A percentile compares a stretch with the other conserved stretches of the same genome.
Evolutionary conservation across 148 eudicot species (phyloP).

Genomic region (Nepenthes mirabilis): DNA sequence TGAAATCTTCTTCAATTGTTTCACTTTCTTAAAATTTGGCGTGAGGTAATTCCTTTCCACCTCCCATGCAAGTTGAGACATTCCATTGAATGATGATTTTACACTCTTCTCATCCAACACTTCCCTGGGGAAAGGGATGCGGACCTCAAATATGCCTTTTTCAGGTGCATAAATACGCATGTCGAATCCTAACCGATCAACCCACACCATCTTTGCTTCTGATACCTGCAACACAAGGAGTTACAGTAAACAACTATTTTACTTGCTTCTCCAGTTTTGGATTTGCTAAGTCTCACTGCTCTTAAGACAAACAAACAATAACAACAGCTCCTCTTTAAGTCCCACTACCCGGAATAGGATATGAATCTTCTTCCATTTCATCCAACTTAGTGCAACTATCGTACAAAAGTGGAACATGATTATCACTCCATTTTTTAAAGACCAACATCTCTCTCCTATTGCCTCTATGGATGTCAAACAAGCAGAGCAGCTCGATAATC

Average conservation of each 20-base stretch:
- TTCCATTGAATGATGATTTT: constrained; percentile 85
- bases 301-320: background rate
- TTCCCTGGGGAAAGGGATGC: constrained; percentile 93
- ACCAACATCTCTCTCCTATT: background rate
- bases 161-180: constrained; percentile 49
- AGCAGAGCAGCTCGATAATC: too few species aligned
- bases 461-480: too few species aligned
- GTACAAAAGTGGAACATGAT: too few species aligned
- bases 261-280: background rate
- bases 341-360: background rate
- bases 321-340: too few species aligned
- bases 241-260: background rate
- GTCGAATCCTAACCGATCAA: constrained; percentile 88
- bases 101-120: constrained; percentile 80
- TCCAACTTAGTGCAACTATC: too few species aligned
- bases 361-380: too few species aligned
- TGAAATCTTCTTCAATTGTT: constrained; percentile 44
- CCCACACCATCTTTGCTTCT: constrained; percentile 81
- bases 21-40: constrained; percentile 61
- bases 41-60: constrained; percentile 69
- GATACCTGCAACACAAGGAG: constrained; percentile 37
- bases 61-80: constrained; percentile 98
- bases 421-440: background rate
- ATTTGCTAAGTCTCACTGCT: background rate
- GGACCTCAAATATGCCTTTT: constrained; percentile 49